Conservation (phyloP, 164 flowering plant genomes). For the Sextonia rubra region DNA sequence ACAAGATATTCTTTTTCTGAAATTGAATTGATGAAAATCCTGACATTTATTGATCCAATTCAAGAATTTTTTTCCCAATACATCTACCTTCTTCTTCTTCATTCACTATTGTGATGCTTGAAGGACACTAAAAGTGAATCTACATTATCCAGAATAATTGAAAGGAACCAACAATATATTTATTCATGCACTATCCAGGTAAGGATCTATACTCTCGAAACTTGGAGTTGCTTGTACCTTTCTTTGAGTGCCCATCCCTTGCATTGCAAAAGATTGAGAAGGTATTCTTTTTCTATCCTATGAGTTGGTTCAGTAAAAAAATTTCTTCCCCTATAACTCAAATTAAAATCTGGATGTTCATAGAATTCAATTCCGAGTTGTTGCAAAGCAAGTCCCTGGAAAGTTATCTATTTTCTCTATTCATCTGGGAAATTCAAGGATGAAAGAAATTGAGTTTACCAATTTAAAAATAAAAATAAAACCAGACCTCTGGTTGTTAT, state of each 20-base stretch:
- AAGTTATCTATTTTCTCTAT: background rate
- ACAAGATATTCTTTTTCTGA: background rate
- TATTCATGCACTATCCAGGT: slow-evolving; percentile 40
- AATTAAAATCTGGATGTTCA: too few relatives aligned
- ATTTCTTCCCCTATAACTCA: background rate
- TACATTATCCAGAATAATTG: background rate
- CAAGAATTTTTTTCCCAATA: background rate
- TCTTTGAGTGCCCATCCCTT: slow-evolving; percentile 75
- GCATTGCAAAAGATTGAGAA: slow-evolving; percentile 55
- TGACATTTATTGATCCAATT: background rate
- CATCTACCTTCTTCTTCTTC: background rate
- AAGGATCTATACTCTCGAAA: slow-evolving; percentile 71
- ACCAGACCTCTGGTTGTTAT: background rate
- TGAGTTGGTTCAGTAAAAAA: background rate
- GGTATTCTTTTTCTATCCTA: slow-evolving; percentile 33
- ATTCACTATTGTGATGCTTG: background rate
- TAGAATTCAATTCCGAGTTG: too few relatives aligned
- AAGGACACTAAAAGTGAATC: background rate
- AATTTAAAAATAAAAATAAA: too few relatives aligned
- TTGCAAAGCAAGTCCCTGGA: background rate
- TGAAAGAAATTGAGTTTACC: background rate
- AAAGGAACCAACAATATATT: background rate
- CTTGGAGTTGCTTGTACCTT: slow-evolving; percentile 87
- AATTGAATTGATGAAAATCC: background rate
- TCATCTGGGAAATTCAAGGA: background rate